Percentiles rank a stretch among this genome's conserved stretches.
Evolutionary conservation across 73 alveolate genomes (phyloP).

Genomic region (Paramecium biaurelia): DNA sequence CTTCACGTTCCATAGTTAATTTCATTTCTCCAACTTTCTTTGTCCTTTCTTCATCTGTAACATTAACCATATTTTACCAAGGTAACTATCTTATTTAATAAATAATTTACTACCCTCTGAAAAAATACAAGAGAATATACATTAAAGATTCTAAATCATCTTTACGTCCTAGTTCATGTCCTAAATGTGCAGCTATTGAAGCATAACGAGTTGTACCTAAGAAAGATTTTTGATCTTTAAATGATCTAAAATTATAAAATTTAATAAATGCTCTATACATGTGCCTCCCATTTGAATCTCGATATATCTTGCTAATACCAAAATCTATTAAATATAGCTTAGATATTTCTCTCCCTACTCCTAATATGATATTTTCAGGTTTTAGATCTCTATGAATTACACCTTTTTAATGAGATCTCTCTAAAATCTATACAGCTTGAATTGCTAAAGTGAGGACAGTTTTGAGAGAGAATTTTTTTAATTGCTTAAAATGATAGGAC

Average conservation of each 20-base stretch:
- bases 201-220: constrained; percentile 74
- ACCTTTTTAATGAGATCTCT: constrained; percentile 50
- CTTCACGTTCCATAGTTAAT: constrained; percentile 13
- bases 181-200: constrained; percentile 68
- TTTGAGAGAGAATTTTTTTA: constrained; percentile 59
- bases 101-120: constrained; percentile 57
- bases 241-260: constrained; percentile 28
- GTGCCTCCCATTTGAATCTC: constrained; percentile 55
- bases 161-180: constrained; percentile 66
- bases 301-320: constrained; percentile 53
- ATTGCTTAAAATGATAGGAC: constrained; percentile 49
- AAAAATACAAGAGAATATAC: constrained; percentile 65
- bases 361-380: constrained; percentile 63
- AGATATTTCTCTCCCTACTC: constrained; percentile 41
- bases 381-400: constrained; percentile 61
- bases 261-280: not conserved
- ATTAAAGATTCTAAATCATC: constrained; percentile 74
- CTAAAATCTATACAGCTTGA: constrained; percentile 9
- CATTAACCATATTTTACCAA: constrained; percentile 63
- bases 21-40: constrained; percentile 61
- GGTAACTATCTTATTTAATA: constrained; percentile 59
- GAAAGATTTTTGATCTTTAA: constrained; percentile 60
- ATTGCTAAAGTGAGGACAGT: constrained; percentile 38
- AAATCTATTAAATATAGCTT: constrained; percentile 51
- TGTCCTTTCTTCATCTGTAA: constrained; percentile 59